These are phyloP conservation scores for Phytophthora foliorum DNA, from an alignment of 352 stramenopile species.

Conservation along the genomic window DNA sequence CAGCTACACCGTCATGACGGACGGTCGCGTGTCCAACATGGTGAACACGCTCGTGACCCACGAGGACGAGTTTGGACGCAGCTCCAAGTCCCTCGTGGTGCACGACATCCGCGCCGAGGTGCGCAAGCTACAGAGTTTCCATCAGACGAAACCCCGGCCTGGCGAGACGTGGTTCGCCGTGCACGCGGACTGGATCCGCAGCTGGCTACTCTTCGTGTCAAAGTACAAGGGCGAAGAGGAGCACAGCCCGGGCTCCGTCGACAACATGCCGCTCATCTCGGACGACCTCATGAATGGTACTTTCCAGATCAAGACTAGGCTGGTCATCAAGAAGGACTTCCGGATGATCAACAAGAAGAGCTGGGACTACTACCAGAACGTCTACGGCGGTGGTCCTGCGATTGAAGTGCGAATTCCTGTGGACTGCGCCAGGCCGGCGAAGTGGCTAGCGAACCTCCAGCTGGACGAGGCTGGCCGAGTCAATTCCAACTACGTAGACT, in stretches of 20 bases:
- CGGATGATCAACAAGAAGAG: constrained; percentile 85
- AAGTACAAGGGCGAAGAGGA: constrained; percentile 72
- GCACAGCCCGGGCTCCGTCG: constrained; percentile 65
- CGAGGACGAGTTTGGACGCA: constrained; percentile 76
- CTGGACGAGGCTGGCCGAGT: constrained; percentile 67
- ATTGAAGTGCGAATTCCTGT: constrained; percentile 75
- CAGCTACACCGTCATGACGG: constrained; percentile 69
- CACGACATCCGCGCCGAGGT: constrained; percentile 77
- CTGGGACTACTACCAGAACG: constrained; percentile 78
- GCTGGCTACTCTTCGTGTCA: constrained; percentile 80
- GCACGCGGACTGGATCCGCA: constrained; percentile 68
- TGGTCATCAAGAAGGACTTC: constrained; percentile 80
- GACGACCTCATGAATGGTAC: constrained; percentile 73
- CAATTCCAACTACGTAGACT: constrained; percentile 74
- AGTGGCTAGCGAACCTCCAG: constrained; percentile 63
- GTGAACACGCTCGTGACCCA: constrained; percentile 62
- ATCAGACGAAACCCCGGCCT: constrained; percentile 65
- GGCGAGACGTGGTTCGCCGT: constrained; percentile 81
- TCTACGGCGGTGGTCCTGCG: constrained; percentile 76
- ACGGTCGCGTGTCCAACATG: constrained; percentile 59
- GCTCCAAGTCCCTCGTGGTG: constrained; percentile 42
- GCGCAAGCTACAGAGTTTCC: constrained; percentile 68
- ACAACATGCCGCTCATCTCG: constrained; percentile 83
- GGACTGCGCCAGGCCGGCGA: constrained; percentile 57
- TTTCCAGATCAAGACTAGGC: constrained; percentile 66